Evolutionary conservation across 192 early-diverging fungal genomes (phyloP).

Genomic region (Haplosporangium gracile): DNA sequence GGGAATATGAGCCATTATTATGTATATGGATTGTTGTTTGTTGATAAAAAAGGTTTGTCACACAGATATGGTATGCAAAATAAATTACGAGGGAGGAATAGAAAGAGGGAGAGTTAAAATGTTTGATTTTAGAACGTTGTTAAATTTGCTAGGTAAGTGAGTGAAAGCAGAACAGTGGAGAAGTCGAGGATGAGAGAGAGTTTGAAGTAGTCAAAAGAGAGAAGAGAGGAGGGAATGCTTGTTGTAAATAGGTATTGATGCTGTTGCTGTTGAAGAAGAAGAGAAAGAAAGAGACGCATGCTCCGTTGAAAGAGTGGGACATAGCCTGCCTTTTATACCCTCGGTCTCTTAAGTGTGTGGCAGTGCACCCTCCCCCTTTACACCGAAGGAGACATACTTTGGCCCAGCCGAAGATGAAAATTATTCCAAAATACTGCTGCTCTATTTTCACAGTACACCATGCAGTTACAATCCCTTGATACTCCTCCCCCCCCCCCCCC

Average conservation of each 20-base stretch:
- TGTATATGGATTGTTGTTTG: not conserved
- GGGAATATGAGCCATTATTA: conserved; percentile 6
- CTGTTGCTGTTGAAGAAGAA: too few species aligned
- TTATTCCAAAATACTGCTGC: not conserved
- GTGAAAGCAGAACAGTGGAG: too few species aligned
- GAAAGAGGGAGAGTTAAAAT: too few species aligned
- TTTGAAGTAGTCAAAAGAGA: not conserved
- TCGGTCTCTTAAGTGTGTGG: too few species aligned
- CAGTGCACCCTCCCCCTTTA: too few species aligned
- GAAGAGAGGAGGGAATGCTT: too few species aligned
- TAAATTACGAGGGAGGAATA: not conserved
- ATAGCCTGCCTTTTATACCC: not conserved
- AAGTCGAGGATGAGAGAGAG: not conserved
- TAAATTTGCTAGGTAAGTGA: too few species aligned
- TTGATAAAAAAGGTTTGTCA: not conserved
- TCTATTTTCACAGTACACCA: not conserved
- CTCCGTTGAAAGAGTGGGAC: not conserved
- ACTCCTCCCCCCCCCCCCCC: too few species aligned
- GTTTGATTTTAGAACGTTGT: too few species aligned
- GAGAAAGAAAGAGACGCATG: conserved; percentile 3
- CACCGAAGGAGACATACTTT: too few species aligned
- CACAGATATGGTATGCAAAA: not conserved
- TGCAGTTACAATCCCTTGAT: not conserved
- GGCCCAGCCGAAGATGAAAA: not conserved
- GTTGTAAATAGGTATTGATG: too few species aligned